A percentile compares a stretch with the other conserved stretches of the same genome.
These are phyloP conservation scores for Protomyces lactucae-debilis DNA, from an alignment of 1,139 yeast genomes.

Conservation along the genomic window DNA sequence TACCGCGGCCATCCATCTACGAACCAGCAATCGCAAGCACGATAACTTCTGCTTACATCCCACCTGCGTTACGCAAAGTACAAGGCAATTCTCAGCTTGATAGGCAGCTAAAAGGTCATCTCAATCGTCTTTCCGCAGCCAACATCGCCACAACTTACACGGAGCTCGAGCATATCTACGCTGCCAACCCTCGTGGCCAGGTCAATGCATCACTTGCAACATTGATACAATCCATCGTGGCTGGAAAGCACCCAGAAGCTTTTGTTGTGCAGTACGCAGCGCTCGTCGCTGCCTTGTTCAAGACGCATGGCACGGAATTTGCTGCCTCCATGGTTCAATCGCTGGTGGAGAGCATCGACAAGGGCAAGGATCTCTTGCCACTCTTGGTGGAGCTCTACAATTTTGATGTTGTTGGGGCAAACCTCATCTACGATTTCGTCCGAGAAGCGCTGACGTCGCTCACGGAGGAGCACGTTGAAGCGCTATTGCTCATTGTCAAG, in stretches of 20 bases:
- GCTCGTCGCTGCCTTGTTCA: slow-evolving; percentile 66
- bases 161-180: slow-evolving; percentile 60
- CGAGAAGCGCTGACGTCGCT: slow-evolving; percentile 53
- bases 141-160: slow-evolving; percentile 66
- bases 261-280: slow-evolving; percentile 79
- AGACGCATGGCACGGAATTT: slow-evolving; percentile 75
- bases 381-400: slow-evolving; percentile 71
- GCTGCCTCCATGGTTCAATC: slow-evolving; percentile 84
- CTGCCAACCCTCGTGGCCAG: slow-evolving; percentile 64
- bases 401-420: slow-evolving; percentile 68
- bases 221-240: slow-evolving; percentile 61
- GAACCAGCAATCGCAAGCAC: background rate
- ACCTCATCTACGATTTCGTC: slow-evolving; percentile 71
- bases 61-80: slow-evolving; percentile 65
- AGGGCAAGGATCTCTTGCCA: slow-evolving; percentile 53
- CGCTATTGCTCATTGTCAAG: slow-evolving; percentile 59
- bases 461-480: slow-evolving; percentile 69
- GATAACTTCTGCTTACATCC: slow-evolving; percentile 53
- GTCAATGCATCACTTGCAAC: slow-evolving; percentile 66
- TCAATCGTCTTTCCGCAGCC: slow-evolving; percentile 82
- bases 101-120: slow-evolving; percentile 41
- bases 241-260: slow-evolving; percentile 66
- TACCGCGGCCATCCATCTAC: slow-evolving; percentile 12
- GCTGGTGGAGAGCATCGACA: slow-evolving; percentile 61
- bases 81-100: slow-evolving; percentile 11